Evolutionary conservation across 139 green algal species (phyloP).

Genomic region (Chlamydomonas sp.): DNA sequence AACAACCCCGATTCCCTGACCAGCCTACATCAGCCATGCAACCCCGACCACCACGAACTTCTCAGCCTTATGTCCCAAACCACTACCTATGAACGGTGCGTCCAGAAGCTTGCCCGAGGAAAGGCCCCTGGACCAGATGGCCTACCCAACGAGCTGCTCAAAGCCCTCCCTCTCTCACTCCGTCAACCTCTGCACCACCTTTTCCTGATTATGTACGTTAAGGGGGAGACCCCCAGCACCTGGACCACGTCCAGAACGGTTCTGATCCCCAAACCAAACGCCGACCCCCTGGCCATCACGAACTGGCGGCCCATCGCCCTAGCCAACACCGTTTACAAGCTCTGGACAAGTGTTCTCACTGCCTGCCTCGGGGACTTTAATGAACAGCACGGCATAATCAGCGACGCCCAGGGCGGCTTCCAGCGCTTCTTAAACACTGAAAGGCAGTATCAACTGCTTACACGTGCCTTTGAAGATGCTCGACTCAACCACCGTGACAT

Average conservation of each 20-base stretch:
- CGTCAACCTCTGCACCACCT: slow-evolving; percentile 8
- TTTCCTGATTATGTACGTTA: slow-evolving; percentile 34
- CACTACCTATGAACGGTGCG: slow-evolving; percentile 4
- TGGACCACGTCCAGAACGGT: slow-evolving; percentile 54
- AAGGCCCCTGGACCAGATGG: slow-evolving; percentile 45
- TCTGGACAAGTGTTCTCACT: slow-evolving; percentile 49
- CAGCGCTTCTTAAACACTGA: not conserved
- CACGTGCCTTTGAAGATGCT: slow-evolving; percentile 44
- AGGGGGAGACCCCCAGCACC: slow-evolving; percentile 30
- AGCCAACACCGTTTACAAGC: slow-evolving; percentile 48
- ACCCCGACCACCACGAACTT: no score
- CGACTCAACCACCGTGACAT: slow-evolving; percentile 20
- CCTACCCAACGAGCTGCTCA: slow-evolving; percentile 46
- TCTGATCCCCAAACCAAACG: slow-evolving; percentile 44
- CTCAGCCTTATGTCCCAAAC: no score
- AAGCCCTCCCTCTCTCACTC: slow-evolving; percentile 24
- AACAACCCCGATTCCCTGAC: no score
- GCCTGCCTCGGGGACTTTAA: slow-evolving; percentile 30
- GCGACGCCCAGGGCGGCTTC: slow-evolving; percentile 49
- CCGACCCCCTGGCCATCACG: not conserved
- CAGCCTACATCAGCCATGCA: no score
- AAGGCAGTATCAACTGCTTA: slow-evolving; percentile 13
- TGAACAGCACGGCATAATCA: slow-evolving; percentile 37
- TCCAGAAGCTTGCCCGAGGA: slow-evolving; percentile 1
- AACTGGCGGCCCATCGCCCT: slow-evolving; percentile 46